Evolutionary conservation across 1,284 basidiomycete genomes (phyloP).

Genomic region (Acaromyces ingoldii): DNA sequence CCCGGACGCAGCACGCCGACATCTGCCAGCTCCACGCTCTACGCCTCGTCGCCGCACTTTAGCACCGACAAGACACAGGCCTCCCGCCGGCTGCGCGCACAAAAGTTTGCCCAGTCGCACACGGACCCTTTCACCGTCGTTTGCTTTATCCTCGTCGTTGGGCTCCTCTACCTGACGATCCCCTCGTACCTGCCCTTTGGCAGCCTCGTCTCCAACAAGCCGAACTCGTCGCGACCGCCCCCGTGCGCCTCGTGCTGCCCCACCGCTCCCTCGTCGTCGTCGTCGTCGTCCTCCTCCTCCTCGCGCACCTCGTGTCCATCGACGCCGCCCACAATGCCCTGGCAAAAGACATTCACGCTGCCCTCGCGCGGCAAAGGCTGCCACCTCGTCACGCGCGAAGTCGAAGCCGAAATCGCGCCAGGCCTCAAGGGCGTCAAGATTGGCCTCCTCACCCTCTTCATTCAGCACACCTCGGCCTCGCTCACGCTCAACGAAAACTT

Average conservation of each 20-base stretch:
- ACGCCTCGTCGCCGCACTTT: neutral
- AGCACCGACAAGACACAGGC: neutral
- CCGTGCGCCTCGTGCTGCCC: neutral
- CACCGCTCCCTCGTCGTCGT: neutral
- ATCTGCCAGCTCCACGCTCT: too few relatives aligned
- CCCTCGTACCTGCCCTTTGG: neutral
- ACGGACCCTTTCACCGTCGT: constrained; percentile 5
- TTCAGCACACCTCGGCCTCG: constrained; percentile 84
- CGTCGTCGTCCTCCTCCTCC: neutral
- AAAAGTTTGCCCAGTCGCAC: neutral
- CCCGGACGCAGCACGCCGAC: too few relatives aligned
- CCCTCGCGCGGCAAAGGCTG: constrained; percentile 57
- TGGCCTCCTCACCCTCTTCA: constrained; percentile 55
- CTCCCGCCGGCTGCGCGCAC: neutral
- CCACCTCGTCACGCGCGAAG: constrained; percentile 78
- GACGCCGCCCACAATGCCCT: constrained; percentile 62
- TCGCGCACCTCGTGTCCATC: neutral
- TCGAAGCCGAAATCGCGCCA: constrained; percentile 65
- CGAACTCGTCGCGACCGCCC: neutral
- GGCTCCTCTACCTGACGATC: neutral
- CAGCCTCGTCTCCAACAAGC: neutral
- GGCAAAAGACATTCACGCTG: constrained; percentile 78
- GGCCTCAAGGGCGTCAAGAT: constrained; percentile 58
- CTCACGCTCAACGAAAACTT: constrained; percentile 82
- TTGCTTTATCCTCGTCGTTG: neutral